phyloP scores from a whole-genome alignment of 2,329 filamentous ascomycete genomes.

The Exserohilum rostratum region DNA sequence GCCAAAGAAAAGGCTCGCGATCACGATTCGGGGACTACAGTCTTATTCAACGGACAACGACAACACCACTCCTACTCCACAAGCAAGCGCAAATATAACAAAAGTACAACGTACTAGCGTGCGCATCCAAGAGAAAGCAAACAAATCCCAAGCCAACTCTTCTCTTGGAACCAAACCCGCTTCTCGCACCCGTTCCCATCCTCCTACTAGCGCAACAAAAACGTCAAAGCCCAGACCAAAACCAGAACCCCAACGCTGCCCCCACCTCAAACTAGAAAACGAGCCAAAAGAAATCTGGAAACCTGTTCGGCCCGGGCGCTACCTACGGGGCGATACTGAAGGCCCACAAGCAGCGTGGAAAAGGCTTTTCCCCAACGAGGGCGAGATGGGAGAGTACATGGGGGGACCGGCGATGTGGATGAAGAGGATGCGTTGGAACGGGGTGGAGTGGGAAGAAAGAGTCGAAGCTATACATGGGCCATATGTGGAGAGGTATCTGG shows the following conservation, averaged over 20 bases:
- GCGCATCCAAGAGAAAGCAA: too few species aligned
- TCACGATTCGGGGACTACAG: too few species aligned
- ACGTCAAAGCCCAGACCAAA: fast-evolving
- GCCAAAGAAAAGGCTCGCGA: too few species aligned
- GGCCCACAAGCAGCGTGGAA: neutral
- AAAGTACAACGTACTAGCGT: too few species aligned
- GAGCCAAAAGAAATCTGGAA: neutral
- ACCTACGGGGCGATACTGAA: neutral
- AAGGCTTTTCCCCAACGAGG: neutral
- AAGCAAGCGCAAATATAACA: neutral
- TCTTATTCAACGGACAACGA: too few species aligned
- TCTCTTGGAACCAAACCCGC: too few species aligned
- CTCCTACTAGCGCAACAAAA: too few species aligned
- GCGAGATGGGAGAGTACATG: neutral
- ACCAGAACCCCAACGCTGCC: neutral
- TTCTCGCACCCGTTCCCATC: too few species aligned
- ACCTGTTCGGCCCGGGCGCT: neutral
- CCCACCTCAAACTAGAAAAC: neutral
- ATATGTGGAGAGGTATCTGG: neutral
- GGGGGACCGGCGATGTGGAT: neutral
- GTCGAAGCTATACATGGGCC: neutral
- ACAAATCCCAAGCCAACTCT: too few species aligned
- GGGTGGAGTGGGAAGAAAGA: neutral
- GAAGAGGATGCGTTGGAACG: slow-evolving; percentile 2
- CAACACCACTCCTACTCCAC: too few species aligned